Conservation (phyloP, 1,139 yeast species). For the Sugiyamaella pinicola region DNA sequence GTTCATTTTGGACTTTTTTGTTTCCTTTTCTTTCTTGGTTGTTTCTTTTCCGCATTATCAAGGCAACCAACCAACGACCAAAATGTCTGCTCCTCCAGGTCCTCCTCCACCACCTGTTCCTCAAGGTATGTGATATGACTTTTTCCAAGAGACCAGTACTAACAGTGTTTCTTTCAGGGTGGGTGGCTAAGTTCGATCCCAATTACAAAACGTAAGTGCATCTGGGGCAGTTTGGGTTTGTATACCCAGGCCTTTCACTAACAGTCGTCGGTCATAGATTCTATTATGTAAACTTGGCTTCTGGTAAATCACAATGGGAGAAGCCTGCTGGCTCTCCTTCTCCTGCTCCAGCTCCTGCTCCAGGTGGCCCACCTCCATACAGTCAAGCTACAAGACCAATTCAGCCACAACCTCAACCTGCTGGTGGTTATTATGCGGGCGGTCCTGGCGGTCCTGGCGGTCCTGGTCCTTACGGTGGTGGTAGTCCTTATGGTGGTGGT, state of each 20-base stretch:
- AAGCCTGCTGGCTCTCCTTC: conserved; percentile 60
- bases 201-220: conserved; percentile 58
- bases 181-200: conserved; percentile 86
- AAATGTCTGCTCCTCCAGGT: conserved; percentile 25
- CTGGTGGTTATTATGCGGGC: conserved; percentile 22
- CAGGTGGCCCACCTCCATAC: conserved; percentile 31
- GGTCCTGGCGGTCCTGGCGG: conserved; percentile 18
- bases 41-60: background rate
- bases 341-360: conserved; percentile 41
- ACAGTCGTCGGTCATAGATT: conserved; percentile 20
- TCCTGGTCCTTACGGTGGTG: conserved; percentile 13
- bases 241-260: background rate
- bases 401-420: conserved; percentile 24
- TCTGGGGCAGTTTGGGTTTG: background rate
- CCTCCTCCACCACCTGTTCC: conserved; percentile 41
- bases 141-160: conserved; percentile 14
- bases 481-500: conserved; percentile 18
- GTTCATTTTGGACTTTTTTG: background rate
- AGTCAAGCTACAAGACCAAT: conserved; percentile 21
- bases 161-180: conserved; percentile 49
- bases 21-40: background rate
- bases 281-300: conserved; percentile 65
- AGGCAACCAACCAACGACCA: background rate
- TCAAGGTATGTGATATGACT: conserved; percentile 32
- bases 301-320: conserved; percentile 91